A percentile compares a stretch with the other conserved stretches of the same genome.
These are phyloP conservation scores for Quercus wislizeni DNA, from an alignment of 306 rosid genomes.

Conservation along the genomic window DNA sequence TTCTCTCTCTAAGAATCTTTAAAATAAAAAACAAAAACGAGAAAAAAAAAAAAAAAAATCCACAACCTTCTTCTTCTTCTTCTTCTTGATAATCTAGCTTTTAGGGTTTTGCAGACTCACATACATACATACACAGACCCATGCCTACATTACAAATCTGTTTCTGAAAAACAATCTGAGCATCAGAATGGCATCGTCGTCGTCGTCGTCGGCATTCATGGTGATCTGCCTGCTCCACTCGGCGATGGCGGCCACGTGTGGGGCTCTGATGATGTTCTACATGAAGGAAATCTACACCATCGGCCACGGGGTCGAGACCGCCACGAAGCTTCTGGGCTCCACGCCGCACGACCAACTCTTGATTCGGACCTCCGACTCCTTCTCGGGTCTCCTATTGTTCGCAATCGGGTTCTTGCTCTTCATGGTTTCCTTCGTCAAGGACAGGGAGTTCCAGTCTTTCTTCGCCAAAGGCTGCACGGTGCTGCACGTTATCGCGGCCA, in stretches of 20 bases:
- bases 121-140: neutral
- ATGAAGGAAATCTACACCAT: conserved; percentile 79
- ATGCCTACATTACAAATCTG: neutral
- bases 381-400: conserved; percentile 78
- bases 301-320: conserved; percentile 69
- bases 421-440: conserved; percentile 86
- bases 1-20: no score
- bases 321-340: conserved; percentile 78
- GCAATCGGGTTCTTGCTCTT: conserved; percentile 80
- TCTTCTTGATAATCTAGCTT: neutral
- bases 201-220: conserved; percentile 50
- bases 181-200: conserved; percentile 4
- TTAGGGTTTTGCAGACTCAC: conserved; percentile 23
- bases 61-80: neutral
- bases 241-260: conserved; percentile 55
- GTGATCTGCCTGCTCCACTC: conserved; percentile 83
- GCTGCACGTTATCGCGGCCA: conserved; percentile 71
- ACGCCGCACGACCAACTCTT: conserved; percentile 93
- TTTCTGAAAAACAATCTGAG: conserved; percentile 4
- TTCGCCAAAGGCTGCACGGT: conserved; percentile 81
- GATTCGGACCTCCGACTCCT: conserved; percentile 89
- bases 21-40: neutral
- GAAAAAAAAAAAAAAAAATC: neutral
- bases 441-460: conserved; percentile 71
- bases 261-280: conserved; percentile 92